Evolutionary conservation across 306 rosid genomes (phyloP).

Genomic region (Lithocarpus polystachyus): DNA sequence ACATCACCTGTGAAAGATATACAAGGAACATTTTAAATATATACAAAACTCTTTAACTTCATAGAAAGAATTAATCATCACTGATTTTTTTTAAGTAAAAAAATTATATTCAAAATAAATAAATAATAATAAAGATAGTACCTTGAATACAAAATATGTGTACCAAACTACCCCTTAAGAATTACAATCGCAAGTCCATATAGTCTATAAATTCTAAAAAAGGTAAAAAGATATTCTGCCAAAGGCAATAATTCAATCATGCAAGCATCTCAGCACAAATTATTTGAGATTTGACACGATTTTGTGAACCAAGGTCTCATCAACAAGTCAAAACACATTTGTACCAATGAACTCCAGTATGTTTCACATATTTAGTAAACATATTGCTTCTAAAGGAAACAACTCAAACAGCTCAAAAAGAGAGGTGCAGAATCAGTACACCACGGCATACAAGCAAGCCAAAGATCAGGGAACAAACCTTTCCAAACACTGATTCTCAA

Average conservation of each 20-base stretch:
- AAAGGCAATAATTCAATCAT: too few relatives aligned
- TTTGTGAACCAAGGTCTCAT: background rate
- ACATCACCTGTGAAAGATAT: constrained; percentile 71
- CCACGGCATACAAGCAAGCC: constrained; percentile 13
- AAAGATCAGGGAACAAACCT: constrained; percentile 54
- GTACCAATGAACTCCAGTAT: background rate
- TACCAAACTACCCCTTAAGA: too few relatives aligned
- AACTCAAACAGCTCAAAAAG: background rate
- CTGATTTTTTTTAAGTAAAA: background rate
- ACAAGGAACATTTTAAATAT: constrained; percentile 5
- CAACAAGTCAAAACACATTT: background rate
- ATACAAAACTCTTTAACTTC: background rate
- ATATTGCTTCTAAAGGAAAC: constrained; percentile 4
- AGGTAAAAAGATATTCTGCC: too few relatives aligned
- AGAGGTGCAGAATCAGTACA: background rate
- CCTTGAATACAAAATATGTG: too few relatives aligned
- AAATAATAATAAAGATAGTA: too few relatives aligned
- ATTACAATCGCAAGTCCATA: too few relatives aligned
- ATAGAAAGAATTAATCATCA: background rate
- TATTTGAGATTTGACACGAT: background rate
- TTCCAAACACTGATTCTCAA: constrained; percentile 97
- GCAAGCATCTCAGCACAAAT: too few relatives aligned
- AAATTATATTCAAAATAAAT: too few relatives aligned
- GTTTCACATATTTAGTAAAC: background rate
- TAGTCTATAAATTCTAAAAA: too few relatives aligned